phyloP scores from a whole-genome alignment of 169 alveolate species.

The Cryptosporidium xiaoi region DNA sequence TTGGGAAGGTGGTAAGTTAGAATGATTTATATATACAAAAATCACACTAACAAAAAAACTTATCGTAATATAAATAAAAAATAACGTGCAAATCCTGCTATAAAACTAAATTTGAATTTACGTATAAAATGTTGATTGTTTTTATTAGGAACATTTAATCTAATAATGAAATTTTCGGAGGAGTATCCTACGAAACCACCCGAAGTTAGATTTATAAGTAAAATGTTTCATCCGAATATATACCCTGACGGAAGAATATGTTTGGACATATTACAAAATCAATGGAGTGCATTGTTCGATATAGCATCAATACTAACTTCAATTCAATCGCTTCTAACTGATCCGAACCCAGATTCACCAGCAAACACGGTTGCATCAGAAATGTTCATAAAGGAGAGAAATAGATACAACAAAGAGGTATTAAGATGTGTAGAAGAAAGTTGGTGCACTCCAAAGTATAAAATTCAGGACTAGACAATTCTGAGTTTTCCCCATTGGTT shows the following conservation, averaged over 20 bases:
- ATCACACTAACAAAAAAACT: not conserved
- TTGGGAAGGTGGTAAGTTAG: constrained; percentile 95
- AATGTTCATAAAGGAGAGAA: constrained; percentile 90
- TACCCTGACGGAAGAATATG: constrained; percentile 95
- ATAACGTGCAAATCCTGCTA: constrained; percentile 22
- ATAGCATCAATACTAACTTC: constrained; percentile 95
- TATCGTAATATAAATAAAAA: constrained; percentile 25
- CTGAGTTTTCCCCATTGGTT: constrained; percentile 65
- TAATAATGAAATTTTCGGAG: constrained; percentile 87
- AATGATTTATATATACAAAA: too few relatives aligned
- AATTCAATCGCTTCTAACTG: constrained; percentile 95
- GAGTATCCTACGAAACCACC: constrained; percentile 90
- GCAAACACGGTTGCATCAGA: constrained; percentile 98
- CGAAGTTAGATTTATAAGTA: constrained; percentile 83
- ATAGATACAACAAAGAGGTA: constrained; percentile 91
- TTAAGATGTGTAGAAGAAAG: constrained; percentile 88
- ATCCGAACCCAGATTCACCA: constrained; percentile 97
- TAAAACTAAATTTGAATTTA: constrained; percentile 22
- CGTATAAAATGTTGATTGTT: not conserved
- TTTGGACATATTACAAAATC: constrained; percentile 92
- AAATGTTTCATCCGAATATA: constrained; percentile 90
- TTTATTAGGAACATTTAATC: constrained; percentile 84
- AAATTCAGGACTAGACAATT: not conserved
- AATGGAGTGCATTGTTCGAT: constrained; percentile 98
- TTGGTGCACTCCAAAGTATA: constrained; percentile 44